phyloP scores from a whole-genome alignment of 441 rosid genomes.

The Adansonia gregorii region DNA sequence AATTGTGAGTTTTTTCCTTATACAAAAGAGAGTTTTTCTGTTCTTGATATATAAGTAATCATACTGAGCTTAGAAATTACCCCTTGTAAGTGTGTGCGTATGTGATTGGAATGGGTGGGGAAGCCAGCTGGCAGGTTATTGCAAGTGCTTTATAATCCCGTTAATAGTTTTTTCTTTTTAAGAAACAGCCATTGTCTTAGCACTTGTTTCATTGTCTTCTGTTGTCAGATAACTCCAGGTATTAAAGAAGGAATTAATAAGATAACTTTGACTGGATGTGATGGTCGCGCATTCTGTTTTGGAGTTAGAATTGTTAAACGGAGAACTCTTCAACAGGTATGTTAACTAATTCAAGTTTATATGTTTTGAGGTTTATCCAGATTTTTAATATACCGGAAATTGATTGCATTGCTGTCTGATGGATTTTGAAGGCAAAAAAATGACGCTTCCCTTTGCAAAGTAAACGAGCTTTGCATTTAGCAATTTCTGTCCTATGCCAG shows the following conservation, averaged over 20 bases:
- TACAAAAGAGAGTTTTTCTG: conserved; percentile 2
- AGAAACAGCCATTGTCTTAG: background rate
- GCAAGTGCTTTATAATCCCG: background rate
- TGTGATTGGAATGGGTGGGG: conserved; percentile 6
- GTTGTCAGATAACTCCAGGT: conserved; percentile 67
- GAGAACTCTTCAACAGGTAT: conserved; percentile 86
- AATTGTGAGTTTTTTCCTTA: conserved; percentile 59
- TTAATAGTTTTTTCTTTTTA: background rate
- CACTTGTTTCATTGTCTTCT: conserved; percentile 10
- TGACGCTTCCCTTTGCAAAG: background rate
- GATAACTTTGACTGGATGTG: conserved; percentile 75
- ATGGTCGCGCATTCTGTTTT: conserved; percentile 78
- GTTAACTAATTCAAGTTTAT: background rate
- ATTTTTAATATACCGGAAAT: background rate
- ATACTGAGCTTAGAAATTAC: background rate
- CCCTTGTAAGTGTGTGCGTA: conserved; percentile 12
- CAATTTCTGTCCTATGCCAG: background rate
- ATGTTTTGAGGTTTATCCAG: background rate
- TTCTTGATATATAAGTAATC: background rate
- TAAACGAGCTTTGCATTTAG: background rate
- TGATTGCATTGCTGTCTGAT: background rate
- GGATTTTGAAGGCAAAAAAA: background rate
- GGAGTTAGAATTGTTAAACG: conserved; percentile 94
- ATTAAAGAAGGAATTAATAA: conserved; percentile 82
- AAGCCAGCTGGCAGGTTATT: background rate